These are phyloP conservation scores for Bauhinia variegata DNA, from an alignment of 306 rosid species.

Conservation along the genomic window DNA sequence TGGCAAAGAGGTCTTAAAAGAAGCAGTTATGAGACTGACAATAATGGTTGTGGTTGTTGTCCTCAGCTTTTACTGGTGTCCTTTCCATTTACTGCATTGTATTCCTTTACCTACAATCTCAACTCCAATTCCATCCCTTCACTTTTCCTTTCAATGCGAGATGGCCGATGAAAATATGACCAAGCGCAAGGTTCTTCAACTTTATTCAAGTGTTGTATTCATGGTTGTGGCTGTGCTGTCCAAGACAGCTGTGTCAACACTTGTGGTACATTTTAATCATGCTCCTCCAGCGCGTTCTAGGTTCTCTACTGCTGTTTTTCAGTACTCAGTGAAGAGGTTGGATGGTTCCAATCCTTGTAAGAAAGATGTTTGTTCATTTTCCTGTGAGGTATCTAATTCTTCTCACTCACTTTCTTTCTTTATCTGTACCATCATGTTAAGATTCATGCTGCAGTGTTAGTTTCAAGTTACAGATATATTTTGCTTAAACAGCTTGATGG, in stretches of 20 bases:
- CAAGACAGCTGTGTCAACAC: conserved; percentile 46
- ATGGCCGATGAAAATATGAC: conserved; percentile 32
- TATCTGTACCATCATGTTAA: background rate
- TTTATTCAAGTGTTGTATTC: conserved; percentile 32
- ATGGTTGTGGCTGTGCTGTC: conserved; percentile 18
- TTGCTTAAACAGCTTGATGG: conserved; percentile 59
- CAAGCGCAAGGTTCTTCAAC: conserved; percentile 33
- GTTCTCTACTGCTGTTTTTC: conserved; percentile 54
- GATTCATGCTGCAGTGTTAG: too few relatives aligned
- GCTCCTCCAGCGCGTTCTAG: conserved; percentile 53
- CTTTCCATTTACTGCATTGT: conserved; percentile 23
- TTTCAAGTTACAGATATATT: too few relatives aligned
- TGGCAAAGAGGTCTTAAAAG: conserved; percentile 36
- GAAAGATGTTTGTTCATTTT: conserved; percentile 45
- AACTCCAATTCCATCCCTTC: conserved; percentile 5
- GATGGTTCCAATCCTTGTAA: conserved; percentile 65
- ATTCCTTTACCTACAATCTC: conserved; percentile 14
- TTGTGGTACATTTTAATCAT: conserved; percentile 46
- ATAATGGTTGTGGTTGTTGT: conserved; percentile 57
- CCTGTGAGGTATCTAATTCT: conserved; percentile 48
- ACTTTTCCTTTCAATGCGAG: conserved; percentile 34
- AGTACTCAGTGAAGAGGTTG: conserved; percentile 41
- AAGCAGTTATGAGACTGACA: conserved; percentile 58
- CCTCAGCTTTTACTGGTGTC: conserved; percentile 18
- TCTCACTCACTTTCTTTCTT: background rate